Evolutionary conservation across 306 rosid species (phyloP), one percentile per base, ranked within the genome.

Genomic region (Rosa lucieae): DNA sequence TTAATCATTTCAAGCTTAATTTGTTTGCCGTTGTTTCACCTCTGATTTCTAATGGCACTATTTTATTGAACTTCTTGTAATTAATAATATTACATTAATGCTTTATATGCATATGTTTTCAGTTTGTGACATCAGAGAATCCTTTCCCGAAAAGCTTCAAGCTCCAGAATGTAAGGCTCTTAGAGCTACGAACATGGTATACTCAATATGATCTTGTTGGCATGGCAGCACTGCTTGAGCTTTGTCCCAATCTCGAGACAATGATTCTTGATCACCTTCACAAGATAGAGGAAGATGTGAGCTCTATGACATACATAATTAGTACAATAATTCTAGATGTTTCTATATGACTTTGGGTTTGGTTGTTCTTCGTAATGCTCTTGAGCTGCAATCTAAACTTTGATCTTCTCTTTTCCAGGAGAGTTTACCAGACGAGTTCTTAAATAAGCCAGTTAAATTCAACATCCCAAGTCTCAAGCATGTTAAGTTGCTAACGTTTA

Each of bases 171-270:
- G 67, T 74, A 14, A 55, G 43, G 37, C 26, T n/a, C 9, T 58
- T 42, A 40, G 68, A 74, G 78, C 53, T 74, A 21, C 23, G 39
- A 43, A 74, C 68, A 2, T 69, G 67, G 21, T 74, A 56, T 58
- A 55, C 78, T 65, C 67, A 74, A 17, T 61, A 74, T 23, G 78
- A 74, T 11, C 55, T 58, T 0, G 0, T 74, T 74, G 68, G 78
- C 69, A 74, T 74, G 78, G 78, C 69, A 23, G 68, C 53, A 14
- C 52, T 74, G 68, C 78, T 74, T 56, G 26, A 13, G 3, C 40
- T 40, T 58, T 74, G 53, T 0, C 78, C 69, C 68, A 58, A 58
- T 74, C 69, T 74, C 5, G 40, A 74, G 78, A 74, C 69, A 56
- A 39, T 58, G 78, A 42, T 40, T 21, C 68, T 74, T 14, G 15